phyloP scores from a whole-genome alignment of 2,329 filamentous ascomycete genomes.

The Fonsecaea pedrosoi region DNA sequence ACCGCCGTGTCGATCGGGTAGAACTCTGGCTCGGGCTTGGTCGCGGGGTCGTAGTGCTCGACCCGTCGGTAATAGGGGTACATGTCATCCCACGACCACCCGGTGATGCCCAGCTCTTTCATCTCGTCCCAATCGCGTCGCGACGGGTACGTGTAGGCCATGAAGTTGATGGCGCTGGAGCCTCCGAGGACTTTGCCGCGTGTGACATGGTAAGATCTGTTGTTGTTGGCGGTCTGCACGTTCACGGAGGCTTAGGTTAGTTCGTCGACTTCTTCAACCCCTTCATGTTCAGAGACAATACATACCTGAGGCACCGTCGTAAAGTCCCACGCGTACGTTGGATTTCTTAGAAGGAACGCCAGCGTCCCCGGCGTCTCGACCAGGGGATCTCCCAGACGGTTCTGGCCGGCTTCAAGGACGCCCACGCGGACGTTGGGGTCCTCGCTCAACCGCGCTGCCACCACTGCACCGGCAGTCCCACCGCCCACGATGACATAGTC shows the following conservation, averaged over 20 bases:
- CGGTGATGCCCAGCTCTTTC: slow-evolving; percentile 39
- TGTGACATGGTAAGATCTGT: slow-evolving; percentile 28
- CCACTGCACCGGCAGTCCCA: slow-evolving; percentile 42
- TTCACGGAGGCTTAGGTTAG: slow-evolving; percentile 8
- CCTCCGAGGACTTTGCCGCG: slow-evolving; percentile 45
- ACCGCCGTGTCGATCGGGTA: slow-evolving; percentile 23
- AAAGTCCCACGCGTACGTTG: slow-evolving; percentile 33
- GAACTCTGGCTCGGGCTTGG: slow-evolving; percentile 20
- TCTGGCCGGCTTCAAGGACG: slow-evolving; percentile 53
- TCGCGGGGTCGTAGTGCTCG: slow-evolving; percentile 38
- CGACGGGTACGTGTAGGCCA: slow-evolving; percentile 38
- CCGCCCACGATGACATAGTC: slow-evolving; percentile 45
- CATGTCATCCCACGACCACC: slow-evolving; percentile 42
- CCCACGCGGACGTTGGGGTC: slow-evolving; percentile 48
- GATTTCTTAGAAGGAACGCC: slow-evolving; percentile 10
- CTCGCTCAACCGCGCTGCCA: slow-evolving; percentile 43
- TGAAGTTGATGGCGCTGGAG: slow-evolving; percentile 44
- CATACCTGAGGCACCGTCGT: slow-evolving; percentile 24
- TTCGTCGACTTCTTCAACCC: neutral
- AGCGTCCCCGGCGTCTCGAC: slow-evolving; percentile 38
- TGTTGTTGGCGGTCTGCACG: slow-evolving; percentile 11
- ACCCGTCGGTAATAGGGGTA: slow-evolving; percentile 41
- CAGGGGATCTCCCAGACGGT: slow-evolving; percentile 38
- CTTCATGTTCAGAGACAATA: slow-evolving; percentile 5
- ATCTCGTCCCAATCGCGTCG: slow-evolving; percentile 44